Percentiles rank a stretch among this genome's conserved stretches.
Evolutionary conservation across 805 yeast genomes (phyloP).

Genomic region (Candida tallmaniae): DNA sequence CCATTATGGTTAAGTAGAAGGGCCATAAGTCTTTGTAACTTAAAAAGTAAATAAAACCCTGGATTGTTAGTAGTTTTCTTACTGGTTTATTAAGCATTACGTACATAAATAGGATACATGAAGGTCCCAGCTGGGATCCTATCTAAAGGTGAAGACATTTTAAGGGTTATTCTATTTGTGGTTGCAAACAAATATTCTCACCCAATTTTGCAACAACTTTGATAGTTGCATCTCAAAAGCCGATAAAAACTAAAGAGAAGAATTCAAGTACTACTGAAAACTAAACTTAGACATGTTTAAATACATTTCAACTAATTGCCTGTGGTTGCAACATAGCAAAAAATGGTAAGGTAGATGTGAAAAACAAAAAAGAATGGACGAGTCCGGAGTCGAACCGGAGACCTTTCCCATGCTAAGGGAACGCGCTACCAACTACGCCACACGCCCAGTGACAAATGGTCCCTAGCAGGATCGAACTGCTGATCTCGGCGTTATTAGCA

Average conservation of each 20-base stretch:
- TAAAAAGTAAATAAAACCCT: slow-evolving; percentile 39
- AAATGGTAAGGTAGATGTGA: no score
- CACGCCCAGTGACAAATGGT: slow-evolving; percentile 46
- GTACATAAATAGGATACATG: slow-evolving; percentile 11
- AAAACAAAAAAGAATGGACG: slow-evolving; percentile 17
- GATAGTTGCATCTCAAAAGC: no score
- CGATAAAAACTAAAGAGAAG: no score
- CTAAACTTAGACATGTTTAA: no score
- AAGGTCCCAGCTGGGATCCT: slow-evolving; percentile 4
- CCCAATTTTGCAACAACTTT: no score
- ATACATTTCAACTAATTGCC: no score
- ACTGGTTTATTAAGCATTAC: background rate
- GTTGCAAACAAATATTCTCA: no score
- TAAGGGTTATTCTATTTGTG: no score
- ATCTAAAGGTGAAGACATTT: background rate
- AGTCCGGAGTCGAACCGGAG: slow-evolving; percentile 28
- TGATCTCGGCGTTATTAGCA: slow-evolving; percentile 61
- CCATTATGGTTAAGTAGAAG: slow-evolving; percentile 35
- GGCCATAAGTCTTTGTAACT: slow-evolving; percentile 44
- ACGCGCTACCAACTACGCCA: slow-evolving; percentile 49
- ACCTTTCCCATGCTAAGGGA: slow-evolving; percentile 30
- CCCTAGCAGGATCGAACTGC: slow-evolving; percentile 89
- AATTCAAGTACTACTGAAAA: no score
- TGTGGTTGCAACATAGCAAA: no score
- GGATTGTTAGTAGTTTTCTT: background rate